A percentile compares a stretch with the other conserved stretches of the same genome.
These are phyloP conservation scores for Podospora pseudopauciseta DNA, from an alignment of 495 filamentous ascomycete genomes.

Conservation along the genomic window DNA sequence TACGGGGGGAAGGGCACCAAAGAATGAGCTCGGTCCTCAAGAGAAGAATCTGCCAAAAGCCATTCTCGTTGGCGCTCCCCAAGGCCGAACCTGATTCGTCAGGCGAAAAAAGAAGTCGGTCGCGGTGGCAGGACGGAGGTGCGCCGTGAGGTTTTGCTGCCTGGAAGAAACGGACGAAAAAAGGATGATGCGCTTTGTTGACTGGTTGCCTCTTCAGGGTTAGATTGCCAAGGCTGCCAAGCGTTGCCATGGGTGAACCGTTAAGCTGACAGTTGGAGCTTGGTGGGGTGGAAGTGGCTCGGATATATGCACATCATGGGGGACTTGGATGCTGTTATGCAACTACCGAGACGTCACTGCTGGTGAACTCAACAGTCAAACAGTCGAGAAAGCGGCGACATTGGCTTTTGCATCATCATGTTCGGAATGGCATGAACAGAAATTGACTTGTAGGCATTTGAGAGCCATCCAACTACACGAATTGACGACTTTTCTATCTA, in stretches of 20 bases:
- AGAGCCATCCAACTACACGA: neutral
- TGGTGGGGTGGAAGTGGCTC: neutral
- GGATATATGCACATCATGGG: neutral
- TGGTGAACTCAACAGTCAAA: neutral
- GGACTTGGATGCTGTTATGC: neutral
- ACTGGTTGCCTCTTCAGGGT: slow-evolving; percentile 28
- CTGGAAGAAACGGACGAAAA: neutral
- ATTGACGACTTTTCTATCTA: neutral
- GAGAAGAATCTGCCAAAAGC: neutral
- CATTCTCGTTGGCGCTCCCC: neutral
- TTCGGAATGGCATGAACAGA: neutral
- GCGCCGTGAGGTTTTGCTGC: neutral
- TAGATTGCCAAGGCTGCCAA: neutral
- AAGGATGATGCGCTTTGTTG: slow-evolving; percentile 27
- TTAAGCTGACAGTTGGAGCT: neutral
- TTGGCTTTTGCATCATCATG: neutral
- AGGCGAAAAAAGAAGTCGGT: neutral
- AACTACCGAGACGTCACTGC: neutral
- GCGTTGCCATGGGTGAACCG: slow-evolving; percentile 21
- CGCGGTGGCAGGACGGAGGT: neutral
- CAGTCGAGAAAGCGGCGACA: neutral
- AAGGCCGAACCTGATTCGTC: neutral
- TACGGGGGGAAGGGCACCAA: neutral
- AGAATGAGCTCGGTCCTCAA: neutral
- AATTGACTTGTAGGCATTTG: neutral